Evolutionary conservation across 1,139 yeast species (phyloP).

Genomic region (Geotrichum bryndzae): DNA sequence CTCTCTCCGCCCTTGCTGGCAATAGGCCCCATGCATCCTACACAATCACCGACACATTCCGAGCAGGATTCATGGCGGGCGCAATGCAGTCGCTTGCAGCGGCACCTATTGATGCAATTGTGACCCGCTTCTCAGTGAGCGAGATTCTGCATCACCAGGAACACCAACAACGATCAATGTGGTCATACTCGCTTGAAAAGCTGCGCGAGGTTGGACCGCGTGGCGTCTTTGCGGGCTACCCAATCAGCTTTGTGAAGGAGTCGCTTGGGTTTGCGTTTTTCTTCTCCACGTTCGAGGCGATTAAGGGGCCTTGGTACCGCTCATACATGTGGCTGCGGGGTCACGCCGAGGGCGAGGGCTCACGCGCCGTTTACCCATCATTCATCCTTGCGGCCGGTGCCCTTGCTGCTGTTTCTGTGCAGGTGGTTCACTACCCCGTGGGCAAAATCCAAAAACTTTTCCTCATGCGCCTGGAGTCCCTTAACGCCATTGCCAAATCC

Average conservation of each 20-base stretch:
- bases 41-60: constrained; percentile 51
- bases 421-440: constrained; percentile 78
- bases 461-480: constrained; percentile 68
- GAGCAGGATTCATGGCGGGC: constrained; percentile 84
- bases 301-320: constrained; percentile 42
- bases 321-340: constrained; percentile 5
- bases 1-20: constrained; percentile 28
- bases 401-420: constrained; percentile 70
- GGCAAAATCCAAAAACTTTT: constrained; percentile 75
- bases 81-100: constrained; percentile 84
- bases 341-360: constrained; percentile 1
- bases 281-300: constrained; percentile 77
- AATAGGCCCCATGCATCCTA: constrained; percentile 13
- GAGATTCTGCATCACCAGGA: constrained; percentile 45
- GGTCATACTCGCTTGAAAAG: constrained; percentile 70
- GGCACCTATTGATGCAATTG: constrained; percentile 89
- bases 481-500: constrained; percentile 45
- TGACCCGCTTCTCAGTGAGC: constrained; percentile 69
- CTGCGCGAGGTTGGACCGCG: constrained; percentile 66
- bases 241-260: constrained; percentile 70
- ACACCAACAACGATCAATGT: constrained; percentile 45
- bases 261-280: constrained; percentile 81
- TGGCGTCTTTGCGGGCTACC: constrained; percentile 88
- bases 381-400: constrained; percentile 86
- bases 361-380: constrained; percentile 43